Base-by-base conservation (phyloP, 208 protist species). In the Acanthamoeba castellanii region DNA sequence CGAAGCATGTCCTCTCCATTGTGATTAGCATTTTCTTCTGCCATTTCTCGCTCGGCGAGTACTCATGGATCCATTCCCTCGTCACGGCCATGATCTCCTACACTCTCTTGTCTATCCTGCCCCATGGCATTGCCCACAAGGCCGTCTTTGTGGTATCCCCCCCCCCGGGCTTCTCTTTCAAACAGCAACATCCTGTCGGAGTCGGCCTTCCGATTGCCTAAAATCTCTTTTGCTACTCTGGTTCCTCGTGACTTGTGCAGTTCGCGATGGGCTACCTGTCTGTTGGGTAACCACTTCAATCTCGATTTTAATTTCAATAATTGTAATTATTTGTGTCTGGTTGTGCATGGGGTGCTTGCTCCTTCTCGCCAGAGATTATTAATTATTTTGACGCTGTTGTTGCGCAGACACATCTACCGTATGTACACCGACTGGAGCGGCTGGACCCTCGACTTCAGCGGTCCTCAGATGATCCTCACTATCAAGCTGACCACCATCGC, bases 381-480 rank as follows among this genome's bases (percentile, higher is more conserved):
- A 22, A 22, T 61, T 66, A 18, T 59, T 61, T 61, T 59, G 16
- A 81, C 18, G 14, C 20, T 34, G 72, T 55, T 4, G 20, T 55
- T 84, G 59, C 27, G 9, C n/a, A 96, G 95, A 42, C 97, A 98
- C 85, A 96, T 96, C 32, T 96, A 97, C 89, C 84, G 96, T 61
- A 94, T 96, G 95, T 95, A 91, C 18, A 95, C 61, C 25, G 95
- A 97, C 93, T 98, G 97, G 42, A 94, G 97, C 47, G 97, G 97
- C 72, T 98, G 96, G 96, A 92, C 37, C 9, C 66, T 98, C 13
- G 97, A 98, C 74, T 97, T 96, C 42, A 97, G 97, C 16, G 92
- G 93, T 14, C 95, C 95, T 47, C 97, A 98, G 92, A 97, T 98
- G 97, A 93, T 98, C 18, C 59, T 97, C 18, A 97, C 96, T 37